A percentile compares a stretch with the other conserved stretches of the same genome.
Conservation (phyloP, 2,329 filamentous ascomycete genomes). For the Stagonosporopsis rhizophila region DNA sequence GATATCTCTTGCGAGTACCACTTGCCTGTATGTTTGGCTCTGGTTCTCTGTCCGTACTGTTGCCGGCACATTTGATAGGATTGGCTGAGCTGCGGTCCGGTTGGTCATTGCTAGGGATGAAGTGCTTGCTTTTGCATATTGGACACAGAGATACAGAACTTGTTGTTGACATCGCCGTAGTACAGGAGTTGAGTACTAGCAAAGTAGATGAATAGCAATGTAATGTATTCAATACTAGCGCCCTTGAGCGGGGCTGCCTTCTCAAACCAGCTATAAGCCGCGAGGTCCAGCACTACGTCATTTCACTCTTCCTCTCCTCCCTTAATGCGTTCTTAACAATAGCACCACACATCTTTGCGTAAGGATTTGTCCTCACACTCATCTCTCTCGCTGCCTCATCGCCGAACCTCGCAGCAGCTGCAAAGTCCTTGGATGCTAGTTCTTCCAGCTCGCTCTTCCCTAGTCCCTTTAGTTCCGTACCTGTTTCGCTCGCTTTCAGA, state of each 20-base stretch:
- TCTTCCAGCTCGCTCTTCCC: constrained; percentile 58
- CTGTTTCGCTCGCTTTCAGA: constrained; percentile 48
- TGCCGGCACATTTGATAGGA: not conserved
- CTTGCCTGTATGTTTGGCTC: not conserved
- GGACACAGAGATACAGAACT: not conserved
- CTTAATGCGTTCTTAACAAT: constrained; percentile 67
- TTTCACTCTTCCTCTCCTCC: constrained; percentile 54
- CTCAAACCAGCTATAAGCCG: not conserved
- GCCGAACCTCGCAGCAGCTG: constrained; percentile 62
- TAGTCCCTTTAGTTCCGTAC: constrained; percentile 44
- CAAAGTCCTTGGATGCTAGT: constrained; percentile 63
- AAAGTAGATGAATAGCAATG: not conserved
- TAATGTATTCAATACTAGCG: not conserved
- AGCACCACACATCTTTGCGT: constrained; percentile 67
- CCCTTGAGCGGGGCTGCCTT: not conserved
- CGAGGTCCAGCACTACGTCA: not conserved
- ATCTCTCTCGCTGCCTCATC: constrained; percentile 64
- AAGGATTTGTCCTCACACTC: constrained; percentile 67
- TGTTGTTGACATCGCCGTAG: not conserved
- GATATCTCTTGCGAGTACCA: not conserved
- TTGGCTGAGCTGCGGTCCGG: not conserved
- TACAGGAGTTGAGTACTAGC: not conserved
- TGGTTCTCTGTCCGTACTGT: not conserved
- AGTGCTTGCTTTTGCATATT: not conserved
- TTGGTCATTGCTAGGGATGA: not conserved